A percentile compares a stretch with the other conserved stretches of the same genome.
These are phyloP conservation scores for Corylus avellana DNA, from an alignment of 306 rosid genomes.

Conservation along the genomic window DNA sequence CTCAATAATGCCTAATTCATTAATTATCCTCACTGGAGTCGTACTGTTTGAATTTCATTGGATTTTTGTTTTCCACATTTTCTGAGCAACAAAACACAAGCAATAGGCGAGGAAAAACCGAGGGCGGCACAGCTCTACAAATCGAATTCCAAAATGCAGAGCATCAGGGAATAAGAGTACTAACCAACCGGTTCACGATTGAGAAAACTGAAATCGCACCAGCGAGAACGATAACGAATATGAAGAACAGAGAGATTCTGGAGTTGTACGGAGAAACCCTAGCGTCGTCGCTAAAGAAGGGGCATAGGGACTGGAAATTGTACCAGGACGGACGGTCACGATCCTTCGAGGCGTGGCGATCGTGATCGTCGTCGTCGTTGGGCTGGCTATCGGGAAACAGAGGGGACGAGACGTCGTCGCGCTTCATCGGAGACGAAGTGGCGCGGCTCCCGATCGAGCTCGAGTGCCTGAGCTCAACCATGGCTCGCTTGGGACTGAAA, in stretches of 20 bases:
- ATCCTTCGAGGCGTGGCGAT: conserved; percentile 69
- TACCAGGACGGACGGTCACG: conserved; percentile 71
- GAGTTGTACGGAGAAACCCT: conserved; percentile 69
- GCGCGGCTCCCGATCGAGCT: conserved; percentile 68
- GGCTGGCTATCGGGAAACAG: conserved; percentile 48
- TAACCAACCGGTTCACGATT: conserved; percentile 60
- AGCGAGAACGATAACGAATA: conserved; percentile 45
- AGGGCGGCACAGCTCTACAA: neutral
- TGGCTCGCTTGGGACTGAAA: conserved; percentile 57
- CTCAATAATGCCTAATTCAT: neutral
- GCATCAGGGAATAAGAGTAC: conserved; percentile 21
- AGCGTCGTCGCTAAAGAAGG: conserved; percentile 65
- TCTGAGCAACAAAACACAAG: neutral
- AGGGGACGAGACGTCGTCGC: conserved; percentile 76
- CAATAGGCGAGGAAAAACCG: neutral
- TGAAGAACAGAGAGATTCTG: conserved; percentile 63
- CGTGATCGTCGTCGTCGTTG: conserved; percentile 59
- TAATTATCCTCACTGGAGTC: neutral
- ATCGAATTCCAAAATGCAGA: conserved; percentile 5
- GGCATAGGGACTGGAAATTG: conserved; percentile 48
- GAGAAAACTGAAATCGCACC: conserved; percentile 56
- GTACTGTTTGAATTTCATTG: neutral
- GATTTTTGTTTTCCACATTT: neutral
- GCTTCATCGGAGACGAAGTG: conserved; percentile 83
- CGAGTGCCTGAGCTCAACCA: conserved; percentile 92